Percentiles rank a stretch among this genome's conserved stretches.
phyloP scores from a whole-genome alignment of 441 rosid genomes.

The Populus hybrid region DNA sequence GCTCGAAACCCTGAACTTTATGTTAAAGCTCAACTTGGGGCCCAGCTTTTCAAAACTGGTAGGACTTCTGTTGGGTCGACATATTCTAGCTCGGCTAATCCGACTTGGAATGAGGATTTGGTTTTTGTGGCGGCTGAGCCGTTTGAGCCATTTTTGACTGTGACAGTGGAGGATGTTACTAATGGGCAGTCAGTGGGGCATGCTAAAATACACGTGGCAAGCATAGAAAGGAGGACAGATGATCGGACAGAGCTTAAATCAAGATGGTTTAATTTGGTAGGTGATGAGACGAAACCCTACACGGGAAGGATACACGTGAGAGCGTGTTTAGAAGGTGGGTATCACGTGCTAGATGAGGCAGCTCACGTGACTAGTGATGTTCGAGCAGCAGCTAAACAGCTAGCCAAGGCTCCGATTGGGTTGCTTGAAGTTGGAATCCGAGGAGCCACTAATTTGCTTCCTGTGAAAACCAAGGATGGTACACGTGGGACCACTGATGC shows the following conservation, averaged over 20 bases:
- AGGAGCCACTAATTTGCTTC: constrained; percentile 38
- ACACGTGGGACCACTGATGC: constrained; percentile 52
- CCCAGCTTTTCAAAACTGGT: constrained; percentile 44
- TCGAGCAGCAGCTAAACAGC: constrained; percentile 37
- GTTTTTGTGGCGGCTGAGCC: constrained; percentile 64
- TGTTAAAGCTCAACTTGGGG: constrained; percentile 38
- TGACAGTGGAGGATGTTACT: constrained; percentile 33
- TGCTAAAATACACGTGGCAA: constrained; percentile 28
- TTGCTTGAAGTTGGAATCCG: constrained; percentile 43
- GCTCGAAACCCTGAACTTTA: constrained; percentile 37
- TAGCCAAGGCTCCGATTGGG: constrained; percentile 40
- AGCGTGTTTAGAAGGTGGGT: constrained; percentile 46
- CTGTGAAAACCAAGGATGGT: constrained; percentile 38
- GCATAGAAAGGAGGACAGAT: constrained; percentile 35
- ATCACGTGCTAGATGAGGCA: constrained; percentile 52
- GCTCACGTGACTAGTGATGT: constrained; percentile 43
- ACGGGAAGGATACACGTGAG: constrained; percentile 42
- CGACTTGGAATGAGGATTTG: constrained; percentile 62
- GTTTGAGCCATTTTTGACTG: constrained; percentile 32
- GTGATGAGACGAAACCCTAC: constrained; percentile 26
- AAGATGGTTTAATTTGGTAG: constrained; percentile 53
- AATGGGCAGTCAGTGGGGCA: constrained; percentile 34
- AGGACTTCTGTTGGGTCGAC: constrained; percentile 39
- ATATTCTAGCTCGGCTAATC: constrained; percentile 34
- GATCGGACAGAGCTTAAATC: constrained; percentile 45